Conservation (phyloP, 1,284 basidiomycete species). For the Malassezia restricta region DNA sequence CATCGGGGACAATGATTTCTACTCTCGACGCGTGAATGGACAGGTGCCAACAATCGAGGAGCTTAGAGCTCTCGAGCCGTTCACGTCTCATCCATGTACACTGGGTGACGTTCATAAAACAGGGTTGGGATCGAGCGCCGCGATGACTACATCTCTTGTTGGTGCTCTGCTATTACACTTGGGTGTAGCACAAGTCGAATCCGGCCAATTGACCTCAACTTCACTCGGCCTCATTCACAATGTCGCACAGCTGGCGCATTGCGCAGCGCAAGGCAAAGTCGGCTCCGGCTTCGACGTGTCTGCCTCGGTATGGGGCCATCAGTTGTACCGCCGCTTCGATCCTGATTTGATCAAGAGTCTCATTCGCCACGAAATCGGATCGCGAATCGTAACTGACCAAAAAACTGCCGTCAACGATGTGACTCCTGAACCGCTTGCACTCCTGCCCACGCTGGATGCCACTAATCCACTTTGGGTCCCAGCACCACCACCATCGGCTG, state of each 20-base stretch:
- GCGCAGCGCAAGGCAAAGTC: constrained; percentile 92
- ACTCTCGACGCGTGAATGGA: constrained; percentile 70
- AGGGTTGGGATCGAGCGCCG: constrained; percentile 88
- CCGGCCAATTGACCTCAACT: constrained; percentile 15
- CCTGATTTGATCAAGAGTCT: constrained; percentile 48
- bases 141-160: constrained; percentile 87
- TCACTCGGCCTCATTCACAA: constrained; percentile 59
- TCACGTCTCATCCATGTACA: constrained; percentile 51
- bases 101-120: constrained; percentile 86
- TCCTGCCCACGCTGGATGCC: constrained; percentile 26
- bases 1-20: constrained; percentile 91
- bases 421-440: background rate
- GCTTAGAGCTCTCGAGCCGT: constrained; percentile 55
- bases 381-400: background rate
- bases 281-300: constrained; percentile 95
- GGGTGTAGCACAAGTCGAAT: constrained; percentile 51
- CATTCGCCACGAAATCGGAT: constrained; percentile 5
- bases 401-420: background rate
- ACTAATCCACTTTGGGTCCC: constrained; percentile 36
- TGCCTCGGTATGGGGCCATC: constrained; percentile 84
- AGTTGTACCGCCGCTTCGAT: constrained; percentile 80
- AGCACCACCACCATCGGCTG: constrained; percentile 8
- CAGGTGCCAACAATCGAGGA: constrained; percentile 22
- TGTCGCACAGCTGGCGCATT: constrained; percentile 88
- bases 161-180: constrained; percentile 72